These are phyloP conservation scores for Macrolepiota dolichaula DNA, from an alignment of 768 basidiomycete genomes.

Conservation along the genomic window DNA sequence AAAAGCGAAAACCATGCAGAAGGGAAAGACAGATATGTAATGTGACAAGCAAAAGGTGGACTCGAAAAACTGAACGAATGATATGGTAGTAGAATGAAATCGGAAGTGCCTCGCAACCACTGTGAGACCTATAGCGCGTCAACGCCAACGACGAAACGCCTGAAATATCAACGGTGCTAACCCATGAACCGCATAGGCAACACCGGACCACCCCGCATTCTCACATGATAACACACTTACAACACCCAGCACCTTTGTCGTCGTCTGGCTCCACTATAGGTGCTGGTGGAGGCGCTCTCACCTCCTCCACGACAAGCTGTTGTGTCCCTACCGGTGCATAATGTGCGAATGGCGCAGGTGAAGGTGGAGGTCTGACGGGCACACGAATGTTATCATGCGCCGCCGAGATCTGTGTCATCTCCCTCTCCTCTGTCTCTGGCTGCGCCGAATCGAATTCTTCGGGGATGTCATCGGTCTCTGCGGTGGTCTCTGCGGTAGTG, in stretches of 20 bases:
- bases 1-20: no score
- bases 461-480: not conserved
- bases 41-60: no score
- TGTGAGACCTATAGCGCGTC: not conserved
- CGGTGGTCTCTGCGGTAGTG: not conserved
- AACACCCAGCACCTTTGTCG: conserved; percentile 57
- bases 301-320: not conserved
- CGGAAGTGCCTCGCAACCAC: not conserved
- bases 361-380: conserved; percentile 38
- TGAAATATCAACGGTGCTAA: not conserved
- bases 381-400: conserved; percentile 28
- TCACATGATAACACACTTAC: conserved; percentile 88
- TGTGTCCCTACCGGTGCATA: conserved; percentile 36
- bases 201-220: conserved; percentile 26
- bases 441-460: conserved; percentile 10
- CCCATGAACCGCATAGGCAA: conserved; percentile 65
- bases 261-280: conserved; percentile 41
- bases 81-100: not conserved
- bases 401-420: conserved; percentile 18
- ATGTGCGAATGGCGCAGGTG: conserved; percentile 63
- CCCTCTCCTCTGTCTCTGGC: conserved; percentile 20
- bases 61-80: not conserved
- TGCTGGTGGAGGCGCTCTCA: conserved; percentile 14
- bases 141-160: not conserved
- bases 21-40: no score